phyloP scores from a whole-genome alignment of 305 asterid genomes.

The Rubia peregrina region DNA sequence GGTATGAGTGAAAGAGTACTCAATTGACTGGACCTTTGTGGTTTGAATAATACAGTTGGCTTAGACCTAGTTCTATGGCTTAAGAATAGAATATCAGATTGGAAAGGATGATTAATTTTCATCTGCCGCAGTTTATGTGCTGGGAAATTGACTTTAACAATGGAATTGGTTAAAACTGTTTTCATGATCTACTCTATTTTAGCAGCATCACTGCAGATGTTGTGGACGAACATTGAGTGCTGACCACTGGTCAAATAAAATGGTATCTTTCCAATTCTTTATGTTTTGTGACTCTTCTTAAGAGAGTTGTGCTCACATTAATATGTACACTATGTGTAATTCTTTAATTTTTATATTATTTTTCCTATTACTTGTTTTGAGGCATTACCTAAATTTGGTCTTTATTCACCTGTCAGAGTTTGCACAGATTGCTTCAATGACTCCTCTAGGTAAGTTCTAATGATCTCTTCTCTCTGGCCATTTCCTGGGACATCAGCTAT shows the following conservation, averaged over 20 bases:
- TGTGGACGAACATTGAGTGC: slow-evolving; percentile 92
- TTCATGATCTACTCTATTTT: slow-evolving; percentile 15
- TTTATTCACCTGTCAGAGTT: slow-evolving; percentile 73
- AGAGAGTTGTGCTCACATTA: background rate
- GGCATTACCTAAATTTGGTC: slow-evolving; percentile 89
- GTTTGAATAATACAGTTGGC: background rate
- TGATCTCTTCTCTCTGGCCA: slow-evolving; percentile 17
- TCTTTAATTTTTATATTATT: background rate
- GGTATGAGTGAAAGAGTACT: background rate
- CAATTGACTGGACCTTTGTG: background rate
- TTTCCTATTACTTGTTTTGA: slow-evolving; percentile 30
- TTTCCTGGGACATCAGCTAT: background rate
- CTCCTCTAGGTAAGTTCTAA: slow-evolving; percentile 58
- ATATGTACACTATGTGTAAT: background rate
- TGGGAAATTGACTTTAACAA: background rate
- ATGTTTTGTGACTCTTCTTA: background rate
- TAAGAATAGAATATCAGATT: background rate
- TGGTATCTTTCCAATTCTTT: slow-evolving; percentile 35
- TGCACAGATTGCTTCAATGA: slow-evolving; percentile 84
- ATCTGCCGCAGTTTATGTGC: background rate
- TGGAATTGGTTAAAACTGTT: slow-evolving; percentile 12
- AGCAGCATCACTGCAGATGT: slow-evolving; percentile 92
- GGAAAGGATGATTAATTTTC: background rate
- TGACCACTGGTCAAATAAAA: slow-evolving; percentile 74
- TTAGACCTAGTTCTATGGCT: background rate